Evolutionary conservation across 495 filamentous ascomycete genomes (phyloP), one percentile per base, ranked within the genome.

Genomic region (Zalerion maritima): DNA sequence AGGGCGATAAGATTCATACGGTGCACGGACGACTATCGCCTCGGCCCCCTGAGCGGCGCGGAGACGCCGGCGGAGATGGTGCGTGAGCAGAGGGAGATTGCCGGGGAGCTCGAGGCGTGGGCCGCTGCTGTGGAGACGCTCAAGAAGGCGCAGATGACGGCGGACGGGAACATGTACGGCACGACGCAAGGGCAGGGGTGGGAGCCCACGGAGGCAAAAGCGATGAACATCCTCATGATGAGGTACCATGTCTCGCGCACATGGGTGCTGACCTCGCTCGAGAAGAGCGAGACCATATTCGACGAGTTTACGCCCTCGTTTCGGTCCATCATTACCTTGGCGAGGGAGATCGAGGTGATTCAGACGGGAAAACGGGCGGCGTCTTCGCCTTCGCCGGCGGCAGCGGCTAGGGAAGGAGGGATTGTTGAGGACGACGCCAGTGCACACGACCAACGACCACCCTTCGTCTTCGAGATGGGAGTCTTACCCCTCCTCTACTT

Each of bases 381-480:
- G 14, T 5, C 6, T 22, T 14, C 26, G 26, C 3, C 9, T 29
- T 18, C 14, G 28, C 11, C 12, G 25, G 10, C 15, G 24, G 19
- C 33, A 28, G 20, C 30, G 33, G 33, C 27, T 26, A 35, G 9
- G 27, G 4, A 18, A 29, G 24, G 14, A 19, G 18, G 14, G 20
- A 13, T 19, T 3, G 6, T 47, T 2, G 20, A 21, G 26, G 22
- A 34, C 27, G 16, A 43, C 49, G 18, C 38, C 29, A 23, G 31
- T n/a, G 12, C 34, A 12, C 29, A 40, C 13, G 24, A 26, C 21
- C 19, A 34, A 34, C 38, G 47, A 24, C 34, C 47, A 22, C 18
- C 42, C 25, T 64, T 64, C 40, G 46, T 49, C 21, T 62, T 62
- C 18, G 62, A 64, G 31, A 59, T 54, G 41, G 62, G 58, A 14